Conservation (phyloP, 148 eudicot genomes). For the Heliamphora exappendiculata region DNA sequence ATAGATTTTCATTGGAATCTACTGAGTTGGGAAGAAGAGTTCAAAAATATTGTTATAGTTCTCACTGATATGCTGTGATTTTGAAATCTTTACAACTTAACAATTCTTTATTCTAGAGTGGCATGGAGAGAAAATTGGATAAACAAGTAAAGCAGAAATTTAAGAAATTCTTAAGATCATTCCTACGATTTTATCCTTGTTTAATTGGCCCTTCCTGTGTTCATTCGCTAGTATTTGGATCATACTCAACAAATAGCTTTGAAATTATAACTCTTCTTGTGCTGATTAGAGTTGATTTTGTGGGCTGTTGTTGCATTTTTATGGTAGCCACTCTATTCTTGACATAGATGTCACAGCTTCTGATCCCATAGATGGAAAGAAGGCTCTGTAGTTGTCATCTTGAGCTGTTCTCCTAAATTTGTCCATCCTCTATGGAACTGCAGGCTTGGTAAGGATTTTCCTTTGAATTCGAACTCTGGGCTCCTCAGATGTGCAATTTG, state of each 20-base stretch:
- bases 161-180: not conserved
- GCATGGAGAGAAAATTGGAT: not conserved
- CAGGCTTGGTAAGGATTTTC: slow-evolving; percentile 89
- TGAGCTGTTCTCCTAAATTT: slow-evolving; percentile 2
- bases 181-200: not conserved
- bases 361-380: not conserved
- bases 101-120: not conserved
- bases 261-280: not conserved
- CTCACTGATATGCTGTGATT: not conserved
- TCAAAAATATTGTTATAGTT: not conserved
- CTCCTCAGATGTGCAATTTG: slow-evolving; percentile 82
- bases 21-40: not conserved
- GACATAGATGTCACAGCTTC: not conserved
- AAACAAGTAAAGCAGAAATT: not conserved
- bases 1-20: not conserved
- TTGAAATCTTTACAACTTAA: not conserved
- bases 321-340: not conserved
- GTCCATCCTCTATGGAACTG: slow-evolving; percentile 3
- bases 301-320: not conserved
- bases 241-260: not conserved
- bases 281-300: not conserved
- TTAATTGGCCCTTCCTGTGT: not conserved
- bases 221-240: not conserved
- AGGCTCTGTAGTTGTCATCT: not conserved
- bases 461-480: slow-evolving; percentile 62